Evolutionary conservation across 805 yeast genomes (phyloP).

Genomic region (Starmerella vaccinii): DNA sequence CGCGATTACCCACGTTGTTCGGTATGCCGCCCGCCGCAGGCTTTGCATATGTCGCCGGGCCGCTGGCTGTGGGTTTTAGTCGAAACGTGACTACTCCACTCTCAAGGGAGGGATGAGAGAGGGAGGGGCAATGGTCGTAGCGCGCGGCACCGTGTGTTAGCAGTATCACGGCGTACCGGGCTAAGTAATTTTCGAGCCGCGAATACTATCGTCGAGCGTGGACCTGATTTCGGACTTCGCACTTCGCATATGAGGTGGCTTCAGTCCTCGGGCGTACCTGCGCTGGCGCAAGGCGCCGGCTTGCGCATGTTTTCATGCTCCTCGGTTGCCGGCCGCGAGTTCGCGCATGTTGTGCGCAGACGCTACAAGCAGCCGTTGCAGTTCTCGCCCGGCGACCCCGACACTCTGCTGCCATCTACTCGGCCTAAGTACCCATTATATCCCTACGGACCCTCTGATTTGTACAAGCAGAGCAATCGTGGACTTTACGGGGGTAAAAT

Average conservation of each 20-base stretch:
- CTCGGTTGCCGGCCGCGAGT: conserved; percentile 18
- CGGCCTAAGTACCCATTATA: conserved; percentile 47
- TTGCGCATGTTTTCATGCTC: conserved; percentile 19
- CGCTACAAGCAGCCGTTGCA: conserved; percentile 22
- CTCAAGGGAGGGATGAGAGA: too few relatives aligned
- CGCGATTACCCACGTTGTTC: background rate
- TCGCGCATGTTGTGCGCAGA: conserved; percentile 27
- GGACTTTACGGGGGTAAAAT: conserved; percentile 89
- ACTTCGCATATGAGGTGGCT: background rate
- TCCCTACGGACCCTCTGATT: conserved; percentile 66
- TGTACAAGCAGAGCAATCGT: conserved; percentile 72
- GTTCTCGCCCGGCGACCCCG: conserved; percentile 45
- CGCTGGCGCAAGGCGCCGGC: background rate
- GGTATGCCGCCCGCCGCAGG: background rate
- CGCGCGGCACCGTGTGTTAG: too few relatives aligned
- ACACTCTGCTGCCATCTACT: conserved; percentile 33
- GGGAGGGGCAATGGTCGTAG: too few relatives aligned
- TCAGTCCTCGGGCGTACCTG: background rate
- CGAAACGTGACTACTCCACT: too few relatives aligned
- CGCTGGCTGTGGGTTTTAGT: background rate
- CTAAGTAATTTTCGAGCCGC: too few relatives aligned
- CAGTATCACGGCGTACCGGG: too few relatives aligned
- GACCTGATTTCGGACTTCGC: background rate
- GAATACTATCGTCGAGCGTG: background rate
- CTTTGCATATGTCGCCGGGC: background rate